Base-by-base conservation (phyloP, 768 basidiomycete genomes). In the Rhizopogon rudus region DNA sequence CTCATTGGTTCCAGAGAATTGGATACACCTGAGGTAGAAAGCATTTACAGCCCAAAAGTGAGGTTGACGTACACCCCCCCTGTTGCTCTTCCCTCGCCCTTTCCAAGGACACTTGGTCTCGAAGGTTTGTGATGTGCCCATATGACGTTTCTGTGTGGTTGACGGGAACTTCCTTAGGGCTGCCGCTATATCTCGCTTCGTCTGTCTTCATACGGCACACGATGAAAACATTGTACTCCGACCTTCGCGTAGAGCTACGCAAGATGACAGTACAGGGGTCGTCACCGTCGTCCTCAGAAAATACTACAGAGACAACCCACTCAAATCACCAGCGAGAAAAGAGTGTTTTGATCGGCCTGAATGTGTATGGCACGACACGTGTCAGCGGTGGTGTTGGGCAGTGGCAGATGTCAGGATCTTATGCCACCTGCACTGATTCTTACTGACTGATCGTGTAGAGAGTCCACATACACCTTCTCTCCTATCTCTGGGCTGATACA, bases 391-490 rank as follows among this genome's bases (percentile, higher is more conserved):
- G 77, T 10, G 64, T 57, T 1, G 78, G 77, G n/a, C 81, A 88
- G 65, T 91, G 89, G 89, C 79, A 86, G 57, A 79, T 90, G 87
- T 88, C 64, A 57, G 88, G 77, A 3, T 28, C 53, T 55, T 17
- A 17, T 56, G 13, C 39, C 48, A 13, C 20, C 44, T 17, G 37
- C 12, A 20, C 44, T 53, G 17, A 45, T 28, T n/a, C 13, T 44
- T 41, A 6, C 28, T 52, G 22, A 48, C 5, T 22, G 33, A 48
- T 39, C 53, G 28, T 16, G 6, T 67, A 89, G 88, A 40, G 77
- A 82, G 62, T 88, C 83, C 49, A 88, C 84, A 28, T 92, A 93
- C 67, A 72, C 74, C 1, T 91, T 91, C 67, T 89, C 88, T 2
- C 86, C 87, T 0, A 51, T 70, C 22, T 80, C 80, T 0, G 90